Evolutionary conservation across 2,329 filamentous ascomycete species (phyloP).

Genomic region (Geosmithia flava): DNA sequence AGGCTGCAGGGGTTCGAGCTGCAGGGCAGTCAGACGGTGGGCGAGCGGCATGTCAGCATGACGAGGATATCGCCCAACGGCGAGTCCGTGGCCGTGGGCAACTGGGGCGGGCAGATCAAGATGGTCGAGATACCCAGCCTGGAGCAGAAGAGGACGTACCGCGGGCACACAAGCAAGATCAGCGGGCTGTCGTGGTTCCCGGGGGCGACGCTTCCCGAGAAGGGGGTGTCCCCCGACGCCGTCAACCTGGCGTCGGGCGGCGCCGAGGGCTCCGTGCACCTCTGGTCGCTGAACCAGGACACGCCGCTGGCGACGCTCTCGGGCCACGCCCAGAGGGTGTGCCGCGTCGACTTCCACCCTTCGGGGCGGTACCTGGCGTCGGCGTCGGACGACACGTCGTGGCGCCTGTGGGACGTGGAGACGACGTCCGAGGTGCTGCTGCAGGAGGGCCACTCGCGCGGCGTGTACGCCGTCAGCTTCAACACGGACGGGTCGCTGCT

Average conservation of each 20-base stretch:
- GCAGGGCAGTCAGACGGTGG: conserved; percentile 85
- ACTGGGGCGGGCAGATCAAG: conserved; percentile 85
- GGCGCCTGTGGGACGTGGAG: conserved; percentile 90
- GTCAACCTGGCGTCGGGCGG: conserved; percentile 87
- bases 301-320: conserved; percentile 72
- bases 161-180: conserved; percentile 80
- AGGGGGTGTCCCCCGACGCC: conserved; percentile 56
- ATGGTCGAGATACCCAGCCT: conserved; percentile 75
- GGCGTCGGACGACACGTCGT: conserved; percentile 91
- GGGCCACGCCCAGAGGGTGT: conserved; percentile 79
- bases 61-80: conserved; percentile 82
- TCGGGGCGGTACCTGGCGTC: conserved; percentile 83
- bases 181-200: conserved; percentile 88
- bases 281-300: conserved; percentile 83
- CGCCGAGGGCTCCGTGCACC: conserved; percentile 73
- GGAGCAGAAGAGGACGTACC: conserved; percentile 60
- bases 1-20: conserved; percentile 73
- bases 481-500: conserved; percentile 84
- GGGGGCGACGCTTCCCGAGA: conserved; percentile 59
- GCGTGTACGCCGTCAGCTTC: conserved; percentile 83
- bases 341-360: conserved; percentile 87
- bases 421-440: conserved; percentile 73
- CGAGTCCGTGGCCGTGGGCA: conserved; percentile 74
- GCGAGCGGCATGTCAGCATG: conserved; percentile 83
- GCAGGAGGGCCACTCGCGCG: conserved; percentile 89